These are phyloP conservation scores for Fusarium verticillioides DNA, from an alignment of 2,329 filamentous ascomycete genomes.

Conservation along the genomic window DNA sequence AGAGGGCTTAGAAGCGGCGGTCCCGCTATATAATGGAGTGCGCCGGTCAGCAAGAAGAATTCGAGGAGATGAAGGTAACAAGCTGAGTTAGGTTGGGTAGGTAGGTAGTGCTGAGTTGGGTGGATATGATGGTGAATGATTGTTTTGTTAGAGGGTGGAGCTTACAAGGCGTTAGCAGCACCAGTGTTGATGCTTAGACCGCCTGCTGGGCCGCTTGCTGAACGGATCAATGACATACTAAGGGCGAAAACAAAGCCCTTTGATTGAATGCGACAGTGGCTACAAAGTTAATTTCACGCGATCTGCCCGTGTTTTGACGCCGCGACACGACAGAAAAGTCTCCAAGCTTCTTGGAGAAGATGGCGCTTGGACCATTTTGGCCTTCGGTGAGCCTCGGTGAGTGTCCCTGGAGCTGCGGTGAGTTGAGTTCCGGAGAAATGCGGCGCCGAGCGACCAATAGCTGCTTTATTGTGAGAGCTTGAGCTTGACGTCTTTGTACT, in stretches of 20 bases:
- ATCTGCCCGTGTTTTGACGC: conserved; percentile 35
- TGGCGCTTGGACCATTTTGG: conserved; percentile 38
- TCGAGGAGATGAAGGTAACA: background rate
- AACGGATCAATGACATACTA: conserved; percentile 64
- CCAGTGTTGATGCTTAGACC: conserved; percentile 73
- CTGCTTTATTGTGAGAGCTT: conserved; percentile 27
- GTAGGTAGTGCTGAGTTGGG: conserved; percentile 4
- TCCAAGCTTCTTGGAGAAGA: conserved; percentile 23
- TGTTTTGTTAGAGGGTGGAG: conserved; percentile 42
- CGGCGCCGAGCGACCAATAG: conserved; percentile 35
- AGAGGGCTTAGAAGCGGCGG: conserved; percentile 47
- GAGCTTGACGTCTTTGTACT: conserved; percentile 34
- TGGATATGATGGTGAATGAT: conserved; percentile 32
- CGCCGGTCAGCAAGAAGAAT: conserved; percentile 28
- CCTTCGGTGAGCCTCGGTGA: conserved; percentile 30
- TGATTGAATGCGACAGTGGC: conserved; percentile 34
- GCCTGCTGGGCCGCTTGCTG: conserved; percentile 68
- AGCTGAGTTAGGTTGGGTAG: conserved; percentile 6
- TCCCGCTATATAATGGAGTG: conserved; percentile 34
- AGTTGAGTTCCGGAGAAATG: conserved; percentile 44
- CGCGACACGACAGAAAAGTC: conserved; percentile 33
- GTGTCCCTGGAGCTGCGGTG: conserved; percentile 1
- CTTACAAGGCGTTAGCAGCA: conserved; percentile 63
- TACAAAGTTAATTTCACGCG: conserved; percentile 34
- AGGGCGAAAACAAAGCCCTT: conserved; percentile 23